phyloP scores from a whole-genome alignment of 2,329 filamentous ascomycete genomes.

The Xylariales sp. region DNA sequence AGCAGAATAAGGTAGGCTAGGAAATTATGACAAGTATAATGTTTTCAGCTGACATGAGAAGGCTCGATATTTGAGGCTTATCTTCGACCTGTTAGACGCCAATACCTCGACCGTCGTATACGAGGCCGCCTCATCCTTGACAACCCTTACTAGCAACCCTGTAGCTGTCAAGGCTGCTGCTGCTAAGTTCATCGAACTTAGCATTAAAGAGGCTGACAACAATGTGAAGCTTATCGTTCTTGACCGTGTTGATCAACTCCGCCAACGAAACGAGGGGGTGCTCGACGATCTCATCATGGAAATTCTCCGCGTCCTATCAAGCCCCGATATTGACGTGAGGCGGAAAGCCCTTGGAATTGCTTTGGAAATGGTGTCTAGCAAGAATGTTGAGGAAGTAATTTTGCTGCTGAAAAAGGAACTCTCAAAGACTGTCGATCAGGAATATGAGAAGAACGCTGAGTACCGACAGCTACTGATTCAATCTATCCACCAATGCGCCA shows the following conservation, averaged over 20 bases:
- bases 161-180: conserved; percentile 98
- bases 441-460: conserved; percentile 98
- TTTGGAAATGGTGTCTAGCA: conserved; percentile 97
- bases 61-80: conserved; percentile 91
- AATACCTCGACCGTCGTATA: conserved; percentile 95
- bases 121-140: conserved; percentile 94
- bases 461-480: conserved; percentile 96
- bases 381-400: conserved; percentile 98
- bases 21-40: not conserved
- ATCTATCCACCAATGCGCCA: conserved; percentile 97
- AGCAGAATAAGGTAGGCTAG: conserved; percentile 83
- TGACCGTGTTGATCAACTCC: conserved; percentile 88
- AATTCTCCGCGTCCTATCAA: conserved; percentile 92
- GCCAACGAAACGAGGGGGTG: conserved; percentile 89
- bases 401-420: conserved; percentile 97
- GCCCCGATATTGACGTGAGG: conserved; percentile 94
- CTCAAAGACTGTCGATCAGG: conserved; percentile 96
- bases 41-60: conserved; percentile 50
- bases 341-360: conserved; percentile 91
- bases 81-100: conserved; percentile 96
- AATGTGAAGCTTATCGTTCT: conserved; percentile 99
- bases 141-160: conserved; percentile 92
- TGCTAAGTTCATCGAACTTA: conserved; percentile 94
- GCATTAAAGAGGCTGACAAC: conserved; percentile 98
- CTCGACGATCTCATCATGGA: conserved; percentile 97